Evolutionary conservation across 2,329 filamentous ascomycete genomes (phyloP), one percentile per base, ranked within the genome.

Genomic region (Xylaria sp.): DNA sequence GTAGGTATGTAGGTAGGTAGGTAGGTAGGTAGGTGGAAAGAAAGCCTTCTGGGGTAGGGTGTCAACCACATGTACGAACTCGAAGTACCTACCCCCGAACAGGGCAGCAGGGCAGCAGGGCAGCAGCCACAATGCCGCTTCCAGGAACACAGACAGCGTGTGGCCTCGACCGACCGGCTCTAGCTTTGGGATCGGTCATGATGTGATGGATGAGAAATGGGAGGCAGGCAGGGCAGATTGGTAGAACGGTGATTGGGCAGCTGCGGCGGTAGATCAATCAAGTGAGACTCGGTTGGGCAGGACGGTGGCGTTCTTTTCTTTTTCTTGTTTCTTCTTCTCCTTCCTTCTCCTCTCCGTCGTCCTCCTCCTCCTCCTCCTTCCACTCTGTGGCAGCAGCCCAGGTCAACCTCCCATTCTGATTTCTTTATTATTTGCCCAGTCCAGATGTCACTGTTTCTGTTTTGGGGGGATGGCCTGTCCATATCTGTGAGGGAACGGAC

Each of bases 231-330:
- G 57, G 48, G 52, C 39, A 48, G 46, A 50, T 44, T 48, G 59
- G 53, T 57, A 49, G 54, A 41, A 54, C 46, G 59, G 61, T 67
- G 65, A 67, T 68, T 67, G 66, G 66, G 60, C 51, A 61, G 57
- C 47, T 54, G 48, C 22, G 50, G 47, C 56, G 54, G 57, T 60
- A 56, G 62, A 63, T 66, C 62, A 61, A 63, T 65, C 58, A 63
- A 66, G 61, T 65, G 57, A 63, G 59, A 66, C 62, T 64, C 60
- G 61, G 59, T 66, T 64, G 64, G 60, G 60, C 54, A 62, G 49
- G 54, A 54, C 48, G 43, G 66, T 68, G 66, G 66, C 66, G 66
- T 63, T 60, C 47, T 57, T 48, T 26, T 9, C 9, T 26, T 26
- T 26, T 9, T 26, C n/a, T n/a, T 52, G 47, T 26, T 26, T 26